phyloP scores from a whole-genome alignment of 495 filamentous ascomycete genomes.

The Lindgomyces ingoldianus region DNA sequence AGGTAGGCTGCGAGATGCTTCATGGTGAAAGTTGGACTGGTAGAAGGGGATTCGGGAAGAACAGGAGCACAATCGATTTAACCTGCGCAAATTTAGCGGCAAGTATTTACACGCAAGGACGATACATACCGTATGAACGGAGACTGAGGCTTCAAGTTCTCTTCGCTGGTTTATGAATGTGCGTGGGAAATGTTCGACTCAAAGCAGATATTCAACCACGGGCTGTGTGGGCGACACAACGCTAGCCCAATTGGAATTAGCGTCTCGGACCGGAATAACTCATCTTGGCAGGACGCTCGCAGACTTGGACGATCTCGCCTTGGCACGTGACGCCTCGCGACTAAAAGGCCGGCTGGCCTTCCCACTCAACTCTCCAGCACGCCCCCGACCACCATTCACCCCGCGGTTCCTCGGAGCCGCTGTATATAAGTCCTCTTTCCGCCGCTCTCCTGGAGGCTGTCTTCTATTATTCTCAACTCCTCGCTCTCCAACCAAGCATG shows the following conservation, averaged over 20 bases:
- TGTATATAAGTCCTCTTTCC: constrained; percentile 7
- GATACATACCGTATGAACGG: constrained; percentile 62
- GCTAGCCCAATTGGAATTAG: constrained; percentile 4
- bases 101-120: background rate
- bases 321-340: background rate
- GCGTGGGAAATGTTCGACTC: background rate
- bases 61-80: constrained; percentile 96
- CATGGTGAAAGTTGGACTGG: constrained; percentile 69
- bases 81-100: constrained; percentile 46
- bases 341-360: background rate
- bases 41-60: constrained; percentile 48
- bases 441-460: background rate
- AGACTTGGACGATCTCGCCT: background rate
- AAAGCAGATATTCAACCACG: background rate
- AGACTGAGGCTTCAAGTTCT: constrained; percentile 84
- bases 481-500: constrained; percentile 19
- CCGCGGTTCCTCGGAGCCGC: background rate
- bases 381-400: constrained; percentile 3
- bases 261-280: background rate
- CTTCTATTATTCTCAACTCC: background rate
- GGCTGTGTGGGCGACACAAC: background rate
- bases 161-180: constrained; percentile 33
- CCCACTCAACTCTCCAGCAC: no score
- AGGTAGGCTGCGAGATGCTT: constrained; percentile 99
- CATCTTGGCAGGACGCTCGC: background rate